Conservation (phyloP, 805 yeast genomes). For the Kurtzmaniella cleridarum region DNA sequence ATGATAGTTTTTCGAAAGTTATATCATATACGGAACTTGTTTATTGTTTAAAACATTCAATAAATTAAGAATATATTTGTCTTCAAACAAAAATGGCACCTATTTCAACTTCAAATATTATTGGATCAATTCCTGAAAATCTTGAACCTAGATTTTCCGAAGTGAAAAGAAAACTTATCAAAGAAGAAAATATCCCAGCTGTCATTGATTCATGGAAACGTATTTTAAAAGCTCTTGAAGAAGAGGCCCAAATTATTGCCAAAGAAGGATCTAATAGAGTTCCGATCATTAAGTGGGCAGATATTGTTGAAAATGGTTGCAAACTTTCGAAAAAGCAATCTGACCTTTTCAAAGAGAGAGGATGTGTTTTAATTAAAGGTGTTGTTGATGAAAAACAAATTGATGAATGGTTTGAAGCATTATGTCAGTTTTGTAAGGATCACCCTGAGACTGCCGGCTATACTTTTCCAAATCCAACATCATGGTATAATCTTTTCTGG, state of each 20-base stretch:
- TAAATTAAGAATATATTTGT: no score
- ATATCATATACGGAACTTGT: no score
- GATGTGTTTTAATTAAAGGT: conserved; percentile 12
- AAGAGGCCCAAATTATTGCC: conserved; percentile 13
- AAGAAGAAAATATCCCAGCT: conserved; percentile 19
- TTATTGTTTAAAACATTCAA: no score
- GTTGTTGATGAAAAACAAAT: conserved; percentile 12
- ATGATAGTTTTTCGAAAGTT: no score
- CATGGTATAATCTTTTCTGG: conserved; percentile 37
- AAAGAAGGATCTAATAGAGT: conserved; percentile 15
- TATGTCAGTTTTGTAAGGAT: conserved; percentile 11
- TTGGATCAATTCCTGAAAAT: conserved; percentile 1
- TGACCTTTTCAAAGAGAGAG: conserved; percentile 10
- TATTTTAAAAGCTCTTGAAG: conserved; percentile 17
- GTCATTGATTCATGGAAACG: conserved; percentile 25
- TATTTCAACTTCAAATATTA: no score
- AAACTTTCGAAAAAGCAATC: conserved; percentile 7
- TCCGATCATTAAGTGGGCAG: conserved; percentile 18
- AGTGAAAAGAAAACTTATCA: conserved; percentile 15
- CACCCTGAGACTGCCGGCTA: conserved; percentile 25
- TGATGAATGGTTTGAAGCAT: conserved; percentile 11
- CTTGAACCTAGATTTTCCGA: conserved; percentile 8
- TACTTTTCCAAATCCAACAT: conserved; percentile 21
- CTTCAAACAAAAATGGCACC: no score
- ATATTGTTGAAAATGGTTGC: conserved; percentile 9